Evolutionary conservation across 495 filamentous ascomycete species (phyloP), one percentile per base, ranked within the genome.

Genomic region (Aspergillus panamensis): DNA sequence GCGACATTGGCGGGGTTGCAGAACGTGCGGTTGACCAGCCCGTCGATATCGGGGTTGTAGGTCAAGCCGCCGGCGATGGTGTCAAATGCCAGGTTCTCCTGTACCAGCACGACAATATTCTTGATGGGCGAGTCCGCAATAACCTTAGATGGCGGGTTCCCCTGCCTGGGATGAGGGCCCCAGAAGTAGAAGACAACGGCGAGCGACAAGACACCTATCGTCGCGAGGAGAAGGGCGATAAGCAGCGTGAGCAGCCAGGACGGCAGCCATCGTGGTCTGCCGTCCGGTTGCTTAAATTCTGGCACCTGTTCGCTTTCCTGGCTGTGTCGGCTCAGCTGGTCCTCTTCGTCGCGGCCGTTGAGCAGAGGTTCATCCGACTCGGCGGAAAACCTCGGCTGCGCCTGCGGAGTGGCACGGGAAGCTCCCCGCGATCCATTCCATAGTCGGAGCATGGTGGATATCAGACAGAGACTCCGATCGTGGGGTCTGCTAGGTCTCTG

Each of bases 1-100:
- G 69, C 67, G 13, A 75, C 55, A 59, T 77, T 73, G 52, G 67
- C 61, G 0, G 73, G 75, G 54, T 77, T 79, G 59, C 73, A 79
- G 61, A 62, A 77, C 33, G 65, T 55, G 20, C 55, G 62, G 59
- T 71, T 72, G 52, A 62, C 69, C 55, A 70, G 61, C 14, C 66
- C 67, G 53, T 75, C 67, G 29, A 75, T 75, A 16, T 62, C 53
- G 6, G 62, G 21, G 48, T 68, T 68, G 59, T 73, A 77, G 37
- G 63, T 69, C 8, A 73, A 56, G 20, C 75, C 74, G 25, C 76
- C 76, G 13, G 71, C 69, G 32, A 77, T 70, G 47, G 69, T 67
- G 64, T 79, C 76, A 52, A 77, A 76, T 3, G 75, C 74, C 9
- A 73, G 65, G 61, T 79, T 79, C 48, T 79, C 76, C 55, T 76